Evolutionary conservation across 2,329 filamentous ascomycete species (phyloP), one percentile per base, ranked within the genome.

Genomic region (Aspergillus intermedius): DNA sequence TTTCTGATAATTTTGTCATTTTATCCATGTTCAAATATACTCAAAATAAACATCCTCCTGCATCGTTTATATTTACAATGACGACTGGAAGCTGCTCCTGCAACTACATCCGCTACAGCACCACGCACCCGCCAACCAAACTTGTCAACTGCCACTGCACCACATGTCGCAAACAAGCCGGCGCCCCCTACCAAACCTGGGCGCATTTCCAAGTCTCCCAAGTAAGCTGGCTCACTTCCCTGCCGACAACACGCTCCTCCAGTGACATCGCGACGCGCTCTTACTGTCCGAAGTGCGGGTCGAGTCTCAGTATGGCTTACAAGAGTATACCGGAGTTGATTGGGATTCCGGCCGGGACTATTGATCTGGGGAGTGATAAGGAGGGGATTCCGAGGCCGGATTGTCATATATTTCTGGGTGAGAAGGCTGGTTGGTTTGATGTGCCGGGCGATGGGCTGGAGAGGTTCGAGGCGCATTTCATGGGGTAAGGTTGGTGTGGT

Each of bases 111-210:
- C 62, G 60, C 35, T 78, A 74, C 60, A 68, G 60, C 1, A 66
- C 65, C 45, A 66, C 64, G 12, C 52, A 51, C 1, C 55, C 63
- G 1, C 73, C 74, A 1, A 58, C 54, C 10, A 50, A 59, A 21
- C 58, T 75, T 23, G 65, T 62, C 15, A 59, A 71, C 48, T 79
- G 75, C 58, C 68, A 77, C 56, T 79, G 76, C 55, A 61, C 59
- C n/a, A 70, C 69, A 37, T 79, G 76, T 52, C 74, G 75, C 49
- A 72, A 73, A 55, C 51, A 75, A 35, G 72, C 74, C 2, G 75
- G 76, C 10, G 70, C 68, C 3, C 68, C 69, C 1, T 78, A 67
- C 49, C 61, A 76, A 32, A 64, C 70, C 3, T 78, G 75, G 51
- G 62, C 65, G 6, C 50, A 63, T 7, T 69, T 77, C 37, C 59